Evolutionary conservation across 352 stramenopile genomes (phyloP), one percentile per base, ranked within the genome.

Genomic region (Phytophthora brassicae): DNA sequence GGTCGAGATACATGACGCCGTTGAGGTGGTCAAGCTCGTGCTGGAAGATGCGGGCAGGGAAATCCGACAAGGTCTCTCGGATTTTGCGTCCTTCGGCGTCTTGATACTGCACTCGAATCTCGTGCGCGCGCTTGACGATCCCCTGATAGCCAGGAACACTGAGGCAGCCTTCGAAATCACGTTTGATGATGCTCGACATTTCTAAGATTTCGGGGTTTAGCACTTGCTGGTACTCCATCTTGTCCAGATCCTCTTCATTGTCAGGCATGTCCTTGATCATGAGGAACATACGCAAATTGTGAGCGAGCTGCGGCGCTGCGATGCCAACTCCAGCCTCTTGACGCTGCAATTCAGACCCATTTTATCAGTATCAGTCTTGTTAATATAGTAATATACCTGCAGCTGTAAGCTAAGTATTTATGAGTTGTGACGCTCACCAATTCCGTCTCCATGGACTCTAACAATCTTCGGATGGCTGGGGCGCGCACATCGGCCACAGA

Each of bases 111-210:
- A 94, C 86, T 17, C 76, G 64, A 56, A 94, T 88, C 51, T 89
- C 68, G 12, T 76, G 50, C 3, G 81, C 64, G 6, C 86, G 84
- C 47, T 70, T 60, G 14, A 94, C 79, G 28, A 94, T 79, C 46
- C 79, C 86, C 42, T 88, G 79, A 63, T 94, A 94, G 14, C 83
- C 84, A 14, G 86, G 86, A 22, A 94, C 77, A 63, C 86, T 94
- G 57, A 94, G 56, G 29, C 86, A 94, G 26, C 86, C 86, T 75
- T 94, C 86, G 72, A 93, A 94, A 63, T 94, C 86, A 56, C 86
- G 88, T 33, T 70, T 80, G 47, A 67, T 74, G 9, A 56, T 52
- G 14, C 75, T 53, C 7, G 83, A 92, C 58, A 64, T 75, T 48
- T 62, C 53, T 12, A 88, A 28, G 48, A 94, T 92, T 64, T 89